Conservation (phyloP, 2,329 filamentous ascomycete species). For the Neonectria ditissima region DNA sequence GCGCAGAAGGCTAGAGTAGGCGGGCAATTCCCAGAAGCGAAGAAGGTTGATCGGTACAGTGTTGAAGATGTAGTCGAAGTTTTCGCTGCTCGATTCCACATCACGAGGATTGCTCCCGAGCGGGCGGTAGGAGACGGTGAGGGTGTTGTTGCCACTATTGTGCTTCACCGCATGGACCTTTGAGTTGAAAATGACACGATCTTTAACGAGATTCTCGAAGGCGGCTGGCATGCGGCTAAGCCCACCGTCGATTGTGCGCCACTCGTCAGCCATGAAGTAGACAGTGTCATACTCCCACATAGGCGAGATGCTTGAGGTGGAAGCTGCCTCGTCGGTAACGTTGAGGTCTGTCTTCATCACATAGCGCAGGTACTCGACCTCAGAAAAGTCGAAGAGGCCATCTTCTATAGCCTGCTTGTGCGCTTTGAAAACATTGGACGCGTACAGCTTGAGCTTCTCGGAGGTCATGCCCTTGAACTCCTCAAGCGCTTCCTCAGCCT, state of each 20-base stretch:
- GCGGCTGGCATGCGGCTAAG: constrained; percentile 51
- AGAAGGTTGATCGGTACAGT: constrained; percentile 52
- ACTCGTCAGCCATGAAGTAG: constrained; percentile 43
- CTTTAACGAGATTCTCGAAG: constrained; percentile 49
- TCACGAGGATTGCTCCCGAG: constrained; percentile 40
- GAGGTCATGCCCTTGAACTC: constrained; percentile 42
- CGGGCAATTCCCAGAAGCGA: constrained; percentile 52
- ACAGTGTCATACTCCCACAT: constrained; percentile 48
- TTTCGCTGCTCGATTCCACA: constrained; percentile 42
- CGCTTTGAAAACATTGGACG: constrained; percentile 47
- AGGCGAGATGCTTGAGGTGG: constrained; percentile 36
- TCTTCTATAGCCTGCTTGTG: constrained; percentile 47
- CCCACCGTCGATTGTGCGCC: constrained; percentile 49
- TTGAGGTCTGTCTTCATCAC: constrained; percentile 51
- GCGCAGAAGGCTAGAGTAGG: constrained; percentile 47
- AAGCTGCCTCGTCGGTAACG: constrained; percentile 51
- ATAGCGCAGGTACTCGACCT: constrained; percentile 49
- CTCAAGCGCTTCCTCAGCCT: constrained; percentile 41
- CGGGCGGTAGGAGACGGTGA: constrained; percentile 35
- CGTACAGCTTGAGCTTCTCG: constrained; percentile 39
- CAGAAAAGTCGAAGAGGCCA: constrained; percentile 46
- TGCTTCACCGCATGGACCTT: constrained; percentile 43
- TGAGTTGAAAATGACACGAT: constrained; percentile 37
- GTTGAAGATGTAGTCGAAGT: constrained; percentile 54
- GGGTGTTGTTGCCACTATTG: constrained; percentile 35